These are phyloP conservation scores for Crucibulum cyathiforme DNA, from an alignment of 1,284 basidiomycete species.

Conservation along the genomic window DNA sequence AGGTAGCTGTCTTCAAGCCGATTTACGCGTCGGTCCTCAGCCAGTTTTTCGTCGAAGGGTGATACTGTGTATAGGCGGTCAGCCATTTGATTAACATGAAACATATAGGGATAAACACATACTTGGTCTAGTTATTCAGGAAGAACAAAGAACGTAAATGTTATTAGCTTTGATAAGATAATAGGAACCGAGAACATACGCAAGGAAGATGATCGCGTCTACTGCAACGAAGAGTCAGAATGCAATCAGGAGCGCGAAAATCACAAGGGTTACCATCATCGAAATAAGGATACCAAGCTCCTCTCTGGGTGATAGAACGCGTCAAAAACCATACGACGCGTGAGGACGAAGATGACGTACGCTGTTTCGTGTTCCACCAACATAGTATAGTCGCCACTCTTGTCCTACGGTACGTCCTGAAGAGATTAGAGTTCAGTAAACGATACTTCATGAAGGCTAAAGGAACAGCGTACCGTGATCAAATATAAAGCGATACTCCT, in stretches of 20 bases:
- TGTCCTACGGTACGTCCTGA: slow-evolving; percentile 54
- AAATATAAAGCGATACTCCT: slow-evolving; percentile 73
- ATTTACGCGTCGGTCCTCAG: slow-evolving; percentile 71
- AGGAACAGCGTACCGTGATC: slow-evolving; percentile 62
- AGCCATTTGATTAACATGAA: slow-evolving; percentile 2
- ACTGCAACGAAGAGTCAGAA: slow-evolving; percentile 35
- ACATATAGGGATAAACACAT: slow-evolving; percentile 11
- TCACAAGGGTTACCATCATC: slow-evolving; percentile 53
- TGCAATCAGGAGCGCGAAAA: slow-evolving; percentile 4
- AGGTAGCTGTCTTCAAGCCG: slow-evolving; percentile 75
- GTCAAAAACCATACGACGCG: background rate
- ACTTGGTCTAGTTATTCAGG: slow-evolving; percentile 32
- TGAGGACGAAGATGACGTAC: slow-evolving; percentile 42
- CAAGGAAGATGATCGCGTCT: slow-evolving; percentile 76
- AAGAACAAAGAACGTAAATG: background rate
- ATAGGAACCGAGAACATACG: slow-evolving; percentile 39
- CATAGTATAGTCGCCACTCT: slow-evolving; percentile 76
- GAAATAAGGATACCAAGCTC: slow-evolving; percentile 77
- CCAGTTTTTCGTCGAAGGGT: slow-evolving; percentile 74
- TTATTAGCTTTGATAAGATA: background rate
- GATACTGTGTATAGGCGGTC: slow-evolving; percentile 49
- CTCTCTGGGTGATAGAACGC: slow-evolving; percentile 49
- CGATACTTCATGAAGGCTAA: background rate
- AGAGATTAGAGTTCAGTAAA: background rate
- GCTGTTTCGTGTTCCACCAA: slow-evolving; percentile 73